These are phyloP conservation scores for Theobroma grandiflorum DNA, from an alignment of 441 rosid genomes.

Conservation along the genomic window DNA sequence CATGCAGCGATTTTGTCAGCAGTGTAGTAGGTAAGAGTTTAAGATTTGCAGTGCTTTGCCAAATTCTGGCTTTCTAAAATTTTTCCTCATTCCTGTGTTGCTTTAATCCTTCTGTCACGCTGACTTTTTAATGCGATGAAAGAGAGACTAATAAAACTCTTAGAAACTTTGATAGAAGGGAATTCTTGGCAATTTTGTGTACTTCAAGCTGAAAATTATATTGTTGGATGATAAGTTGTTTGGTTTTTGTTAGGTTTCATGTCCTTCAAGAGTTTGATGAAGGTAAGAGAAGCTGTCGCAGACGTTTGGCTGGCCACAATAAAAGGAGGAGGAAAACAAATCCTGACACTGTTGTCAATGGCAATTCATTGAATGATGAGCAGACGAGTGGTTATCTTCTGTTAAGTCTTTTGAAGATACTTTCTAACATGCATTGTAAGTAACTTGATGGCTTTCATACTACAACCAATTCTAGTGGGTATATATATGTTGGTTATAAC, in stretches of 20 bases:
- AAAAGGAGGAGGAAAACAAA: slow-evolving; percentile 93
- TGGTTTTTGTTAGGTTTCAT: slow-evolving; percentile 72
- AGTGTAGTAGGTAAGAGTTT: slow-evolving; percentile 85
- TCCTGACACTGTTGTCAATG: slow-evolving; percentile 62
- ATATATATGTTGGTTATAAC: slow-evolving; percentile 10
- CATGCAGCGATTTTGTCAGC: slow-evolving; percentile 99
- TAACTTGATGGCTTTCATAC: slow-evolving; percentile 1
- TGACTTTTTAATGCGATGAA: background rate
- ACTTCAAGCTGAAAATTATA: background rate
- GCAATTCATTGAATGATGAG: slow-evolving; percentile 65
- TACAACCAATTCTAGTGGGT: slow-evolving; percentile 12
- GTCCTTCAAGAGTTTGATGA: slow-evolving; percentile 98
- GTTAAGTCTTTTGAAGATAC: slow-evolving; percentile 81
- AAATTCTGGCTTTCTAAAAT: background rate
- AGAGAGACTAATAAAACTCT: background rate
- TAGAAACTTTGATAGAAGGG: background rate
- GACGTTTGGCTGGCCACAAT: slow-evolving; percentile 98
- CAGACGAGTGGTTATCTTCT: slow-evolving; percentile 78
- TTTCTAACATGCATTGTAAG: slow-evolving; percentile 89
- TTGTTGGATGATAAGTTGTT: slow-evolving; percentile 22
- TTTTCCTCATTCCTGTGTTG: background rate
- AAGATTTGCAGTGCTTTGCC: background rate
- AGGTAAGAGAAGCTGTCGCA: slow-evolving; percentile 97
- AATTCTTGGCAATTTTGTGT: background rate
- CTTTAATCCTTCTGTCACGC: background rate